Evolutionary conservation across 2,329 filamentous ascomycete species (phyloP), one percentile per base, ranked within the genome.

Genomic region (Beauveria sp.): DNA sequence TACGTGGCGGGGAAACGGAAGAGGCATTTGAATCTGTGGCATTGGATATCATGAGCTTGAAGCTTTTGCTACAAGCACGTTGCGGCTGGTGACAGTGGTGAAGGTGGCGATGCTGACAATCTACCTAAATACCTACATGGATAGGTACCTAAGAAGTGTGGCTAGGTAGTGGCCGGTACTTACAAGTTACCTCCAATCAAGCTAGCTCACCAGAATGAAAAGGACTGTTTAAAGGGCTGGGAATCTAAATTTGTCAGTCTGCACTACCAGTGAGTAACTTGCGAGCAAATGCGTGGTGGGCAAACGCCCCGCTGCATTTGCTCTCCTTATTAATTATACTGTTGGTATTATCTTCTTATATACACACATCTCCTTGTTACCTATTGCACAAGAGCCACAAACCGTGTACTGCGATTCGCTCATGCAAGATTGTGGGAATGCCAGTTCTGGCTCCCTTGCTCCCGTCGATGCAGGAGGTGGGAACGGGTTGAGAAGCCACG

Each of bases 351-450:
- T 34, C 28, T 30, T 10, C 28, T 24, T 24, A 24, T 24, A 49
- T 45, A 6, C 28, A 26, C 24, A 20, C 28, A 14, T 40, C 43
- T 45, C 45, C 30, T 34, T 14, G 12, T 45, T 28, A 38, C 34
- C 3, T 24, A 59, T 42, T 50, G n/a, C 38, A 59, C 47, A 58
- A 50, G 30, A 46, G 38, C 24, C n/a, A 34, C 18, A 16, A 52
- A 59, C 46, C 47, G 18, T 59, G 38, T 59, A 46, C 28, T 54
- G 43, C 58, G 58, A 61, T 61, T 61, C 42, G 50, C 42, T 50
- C 51, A 61, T 61, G 51, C 51, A 49, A 47, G 58, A 61, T 61
- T 53, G 51, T 61, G 51, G 50, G 34, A 60, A 60, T 60, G 42
- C 58, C 40, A n/a, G 40, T 53, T 49, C 38, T 54, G 43, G 58